Evolutionary conservation across 2,329 filamentous ascomycete genomes (phyloP).

Genomic region (Cephalotrichum gorgonifer): DNA sequence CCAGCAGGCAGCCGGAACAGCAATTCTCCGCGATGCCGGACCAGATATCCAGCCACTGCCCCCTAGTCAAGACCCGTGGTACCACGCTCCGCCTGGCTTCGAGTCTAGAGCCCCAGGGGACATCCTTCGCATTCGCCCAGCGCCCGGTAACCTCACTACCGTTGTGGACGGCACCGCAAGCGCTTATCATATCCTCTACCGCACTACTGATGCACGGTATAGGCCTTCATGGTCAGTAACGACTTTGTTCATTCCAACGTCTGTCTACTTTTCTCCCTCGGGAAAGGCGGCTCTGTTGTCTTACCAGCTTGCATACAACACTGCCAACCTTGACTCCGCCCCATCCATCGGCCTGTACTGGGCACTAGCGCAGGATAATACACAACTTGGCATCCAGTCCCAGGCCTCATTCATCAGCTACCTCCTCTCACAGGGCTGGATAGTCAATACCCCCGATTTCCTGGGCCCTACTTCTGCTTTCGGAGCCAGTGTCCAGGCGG

Average conservation of each 20-base stretch:
- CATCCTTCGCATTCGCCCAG: conserved; percentile 8
- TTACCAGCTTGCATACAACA: conserved; percentile 13
- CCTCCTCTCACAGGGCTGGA: conserved; percentile 30
- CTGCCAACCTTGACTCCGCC: conserved; percentile 10
- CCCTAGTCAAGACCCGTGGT: conserved; percentile 24
- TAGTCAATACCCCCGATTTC: conserved; percentile 34
- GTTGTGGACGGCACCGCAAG: conserved; percentile 6
- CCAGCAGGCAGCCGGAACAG: not conserved
- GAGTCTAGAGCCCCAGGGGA: conserved; percentile 9
- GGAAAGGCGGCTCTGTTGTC: conserved; percentile 9
- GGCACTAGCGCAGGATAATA: not conserved
- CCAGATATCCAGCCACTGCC: conserved; percentile 9
- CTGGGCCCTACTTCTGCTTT: conserved; percentile 32
- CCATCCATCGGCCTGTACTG: conserved; percentile 10
- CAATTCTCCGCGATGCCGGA: not conserved
- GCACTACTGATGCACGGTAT: conserved; percentile 23
- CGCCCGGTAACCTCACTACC: conserved; percentile 8
- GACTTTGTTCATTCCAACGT: conserved; percentile 20
- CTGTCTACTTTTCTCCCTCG: conserved; percentile 2
- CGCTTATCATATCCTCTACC: conserved; percentile 25
- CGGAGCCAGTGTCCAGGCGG: conserved; percentile 26
- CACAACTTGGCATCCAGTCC: not conserved
- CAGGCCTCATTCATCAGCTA: conserved; percentile 9
- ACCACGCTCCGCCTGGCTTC: conserved; percentile 17
- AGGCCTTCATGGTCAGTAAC: conserved; percentile 27